Base-by-base conservation (phyloP, 1,284 basidiomycete genomes). In the Taiwanofungus camphoratus region DNA sequence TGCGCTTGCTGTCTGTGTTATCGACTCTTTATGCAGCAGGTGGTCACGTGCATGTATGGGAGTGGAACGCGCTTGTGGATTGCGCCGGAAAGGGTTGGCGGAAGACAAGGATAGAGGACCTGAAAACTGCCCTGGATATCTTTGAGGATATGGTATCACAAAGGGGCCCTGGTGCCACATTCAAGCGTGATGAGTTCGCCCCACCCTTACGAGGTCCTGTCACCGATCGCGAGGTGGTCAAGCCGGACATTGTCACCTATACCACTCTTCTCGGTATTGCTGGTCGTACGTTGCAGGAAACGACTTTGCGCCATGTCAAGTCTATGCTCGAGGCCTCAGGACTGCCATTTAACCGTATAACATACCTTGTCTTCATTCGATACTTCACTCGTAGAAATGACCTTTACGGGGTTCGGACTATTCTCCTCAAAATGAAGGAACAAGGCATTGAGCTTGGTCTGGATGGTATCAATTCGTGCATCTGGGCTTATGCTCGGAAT, bases 61-160 rank as follows among this genome's bases (percentile, higher is more conserved):
- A 88, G 59, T 88, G 86, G 82, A 89, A 88, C 56, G 66, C 76
- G 5, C 69, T 90, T 33, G 75, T 88, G 47, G 71, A 84, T 53
- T 70, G 68, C 57, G 77, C 80, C 0, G 84, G 79, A n/a, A 75
- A 71, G 48, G 82, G 82, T 1, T 77, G 73, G 65, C 71, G 83
- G 46, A 77, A 71, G 55, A 73, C 74, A 27, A 63, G 67, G 22
- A 49, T 67, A 36, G 70, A 72, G 43, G 78, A 85, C 46, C 82
- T 81, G 59, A 68, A 72, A 44, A 66, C 69, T 29, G 73, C 82
- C n/a, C 62, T 87, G 46, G 70, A 70, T 48, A 68, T 83, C 22
- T 82, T 73, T 57, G 64, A 66, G 37, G 81, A 83, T 54, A 76
- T 82, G 71, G 61, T 73, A 15, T 56, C 59, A 4, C 63, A 70